Base-by-base conservation (phyloP, 805 yeast genomes). In the Nakazawaea ambrosiae region DNA sequence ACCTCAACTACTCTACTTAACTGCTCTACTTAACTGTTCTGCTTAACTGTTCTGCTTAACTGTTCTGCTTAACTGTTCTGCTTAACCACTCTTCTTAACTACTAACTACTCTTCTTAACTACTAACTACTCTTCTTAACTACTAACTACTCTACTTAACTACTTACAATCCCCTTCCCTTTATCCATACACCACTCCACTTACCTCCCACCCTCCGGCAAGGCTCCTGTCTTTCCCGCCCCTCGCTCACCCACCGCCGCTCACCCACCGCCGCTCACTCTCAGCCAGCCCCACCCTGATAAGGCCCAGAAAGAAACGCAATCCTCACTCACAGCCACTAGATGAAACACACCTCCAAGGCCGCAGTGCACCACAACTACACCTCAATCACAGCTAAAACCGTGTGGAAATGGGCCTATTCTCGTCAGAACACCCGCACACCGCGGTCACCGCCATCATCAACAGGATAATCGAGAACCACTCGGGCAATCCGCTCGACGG, bases 381-480 rank as follows among this genome's bases (percentile, higher is more conserved):
- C n/a, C n/a, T n/a, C n/a, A n/a, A n/a, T n/a, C n/a, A n/a, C n/a
- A n/a, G n/a, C n/a, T n/a, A n/a, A n/a, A n/a, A n/a, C n/a, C n/a
- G n/a, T n/a, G n/a, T n/a, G n/a, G 24, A 22, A 7, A 73, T 75
- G 81, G 81, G 76, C 1, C 63, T 75, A 31, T 55, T 73, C 38
- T 64, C 39, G 22, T 6, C 65, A 22, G 83, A 71, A 31, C 84
- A 75, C 45, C 81, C 75, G n/a, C 71, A 72, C 45, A 78, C 90
- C 0, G 77, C 85, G 1, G 75, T 83, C 43, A 80, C 89, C 0
- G 75, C 78, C 27, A 73, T 73, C 39, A 66, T 79, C 46, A 73
- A 80, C 47, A 68, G 70, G 44, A 61, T 78, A 33, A 61, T 68
- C 20, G 54, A 58, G 19, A 48, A 66, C 23, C 58, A 65, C 17